These are phyloP conservation scores for Penicillium olsonii DNA, from an alignment of 2,329 filamentous ascomycete species.

Conservation along the genomic window DNA sequence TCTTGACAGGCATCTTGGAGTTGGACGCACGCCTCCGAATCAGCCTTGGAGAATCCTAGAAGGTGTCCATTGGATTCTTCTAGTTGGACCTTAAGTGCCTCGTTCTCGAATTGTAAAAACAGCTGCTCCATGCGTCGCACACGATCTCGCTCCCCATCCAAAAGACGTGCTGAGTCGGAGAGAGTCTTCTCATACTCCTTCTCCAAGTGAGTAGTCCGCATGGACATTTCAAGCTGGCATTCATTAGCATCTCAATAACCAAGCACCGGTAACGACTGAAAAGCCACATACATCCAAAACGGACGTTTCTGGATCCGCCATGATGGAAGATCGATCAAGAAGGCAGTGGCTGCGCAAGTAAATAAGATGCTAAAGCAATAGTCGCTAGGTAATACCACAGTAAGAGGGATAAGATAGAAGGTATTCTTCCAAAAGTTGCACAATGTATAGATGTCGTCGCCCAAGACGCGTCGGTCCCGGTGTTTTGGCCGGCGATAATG, in stretches of 20 bases:
- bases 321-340: not conserved
- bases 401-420: not conserved
- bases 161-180: conserved; percentile 66
- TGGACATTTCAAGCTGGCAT: conserved; percentile 46
- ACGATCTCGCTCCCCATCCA: conserved; percentile 74
- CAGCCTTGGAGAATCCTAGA: conserved; percentile 51
- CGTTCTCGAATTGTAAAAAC: conserved; percentile 73
- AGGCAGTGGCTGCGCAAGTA: not conserved
- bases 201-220: conserved; percentile 62
- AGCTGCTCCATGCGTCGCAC: conserved; percentile 68
- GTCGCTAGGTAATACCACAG: not conserved
- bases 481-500: conserved; percentile 4
- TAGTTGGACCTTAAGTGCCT: conserved; percentile 65
- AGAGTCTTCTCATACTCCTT: conserved; percentile 67
- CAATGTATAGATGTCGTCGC: not conserved
- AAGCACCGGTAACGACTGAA: not conserved
- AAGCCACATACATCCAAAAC: conserved; percentile 28
- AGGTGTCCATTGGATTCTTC: conserved; percentile 58
- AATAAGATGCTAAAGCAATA: not conserved
- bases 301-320: conserved; percentile 16
- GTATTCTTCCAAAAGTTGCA: not conserved
- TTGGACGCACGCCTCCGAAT: conserved; percentile 46
- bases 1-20: conserved; percentile 54
- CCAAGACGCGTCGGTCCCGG: conserved; percentile 5
- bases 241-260: conserved; percentile 3